phyloP scores from a whole-genome alignment of 1,284 basidiomycete species.

The Hemileia vastatrix region DNA sequence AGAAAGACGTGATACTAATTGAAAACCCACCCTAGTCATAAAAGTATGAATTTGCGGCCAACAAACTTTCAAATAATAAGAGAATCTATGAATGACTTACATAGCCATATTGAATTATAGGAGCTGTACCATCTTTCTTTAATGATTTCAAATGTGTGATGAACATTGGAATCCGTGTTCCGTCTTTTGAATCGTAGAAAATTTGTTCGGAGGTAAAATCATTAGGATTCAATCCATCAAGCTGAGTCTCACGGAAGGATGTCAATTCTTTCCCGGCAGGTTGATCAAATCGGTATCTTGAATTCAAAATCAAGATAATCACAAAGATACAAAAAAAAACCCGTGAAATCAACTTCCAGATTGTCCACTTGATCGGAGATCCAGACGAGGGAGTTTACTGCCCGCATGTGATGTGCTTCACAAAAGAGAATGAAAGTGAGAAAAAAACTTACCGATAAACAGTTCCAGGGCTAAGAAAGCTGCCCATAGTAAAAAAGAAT shows the following conservation, averaged over 20 bases:
- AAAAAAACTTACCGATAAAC: slow-evolving; percentile 53
- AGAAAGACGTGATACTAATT: slow-evolving; percentile 62
- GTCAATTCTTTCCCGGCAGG: slow-evolving; percentile 52
- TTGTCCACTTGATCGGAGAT: slow-evolving; percentile 49
- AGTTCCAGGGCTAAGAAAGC: slow-evolving; percentile 66
- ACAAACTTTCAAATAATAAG: no score
- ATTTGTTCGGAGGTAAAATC: slow-evolving; percentile 68
- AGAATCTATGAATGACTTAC: not conserved
- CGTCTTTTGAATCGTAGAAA: slow-evolving; percentile 69
- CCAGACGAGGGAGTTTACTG: slow-evolving; percentile 33
- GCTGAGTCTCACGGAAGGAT: slow-evolving; percentile 55
- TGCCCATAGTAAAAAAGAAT: slow-evolving; percentile 59
- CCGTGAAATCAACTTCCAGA: slow-evolving; percentile 9
- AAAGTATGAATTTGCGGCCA: no score
- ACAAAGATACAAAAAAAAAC: slow-evolving; percentile 6
- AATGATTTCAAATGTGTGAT: slow-evolving; percentile 66
- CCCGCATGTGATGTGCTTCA: no score
- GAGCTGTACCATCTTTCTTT: slow-evolving; percentile 62
- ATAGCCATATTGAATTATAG: slow-evolving; percentile 65
- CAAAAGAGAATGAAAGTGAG: not conserved
- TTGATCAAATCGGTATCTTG: slow-evolving; percentile 17
- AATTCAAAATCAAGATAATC: not conserved
- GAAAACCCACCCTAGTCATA: slow-evolving; percentile 70
- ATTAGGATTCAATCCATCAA: slow-evolving; percentile 58
- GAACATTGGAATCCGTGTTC: slow-evolving; percentile 75